Percentiles rank a stretch among this genome's conserved stretches.
phyloP scores from a whole-genome alignment of 2,329 filamentous ascomycete species.

The Rutstroemia sp. region DNA sequence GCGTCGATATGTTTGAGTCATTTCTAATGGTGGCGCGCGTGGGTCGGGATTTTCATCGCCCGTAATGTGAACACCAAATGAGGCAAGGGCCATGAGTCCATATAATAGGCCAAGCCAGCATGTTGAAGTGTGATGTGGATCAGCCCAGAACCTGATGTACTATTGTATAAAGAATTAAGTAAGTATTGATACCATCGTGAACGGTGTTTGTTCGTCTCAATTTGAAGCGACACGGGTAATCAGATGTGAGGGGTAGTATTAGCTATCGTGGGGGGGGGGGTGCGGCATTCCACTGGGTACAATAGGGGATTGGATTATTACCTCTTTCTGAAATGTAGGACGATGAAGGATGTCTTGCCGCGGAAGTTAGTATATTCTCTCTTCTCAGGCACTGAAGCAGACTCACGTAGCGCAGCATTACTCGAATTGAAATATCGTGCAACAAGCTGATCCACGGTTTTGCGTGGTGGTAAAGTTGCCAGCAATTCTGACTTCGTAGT shows the following conservation, averaged over 20 bases:
- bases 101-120: constrained; percentile 46
- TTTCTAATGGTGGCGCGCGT: constrained; percentile 38
- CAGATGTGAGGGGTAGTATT: too few relatives aligned
- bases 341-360: constrained; percentile 43
- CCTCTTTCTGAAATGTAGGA: constrained; percentile 42
- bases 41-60: constrained; percentile 39
- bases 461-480: constrained; percentile 39
- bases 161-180: constrained; percentile 17
- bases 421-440: constrained; percentile 47
- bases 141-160: constrained; percentile 44
- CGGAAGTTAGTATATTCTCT: not conserved
- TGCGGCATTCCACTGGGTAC: not conserved
- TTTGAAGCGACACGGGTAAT: too few relatives aligned
- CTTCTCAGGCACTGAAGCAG: too few relatives aligned
- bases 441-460: constrained; percentile 42
- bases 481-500: constrained; percentile 40
- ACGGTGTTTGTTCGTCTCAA: too few relatives aligned
- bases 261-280: not conserved
- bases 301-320: constrained; percentile 14
- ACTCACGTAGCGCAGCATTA: constrained; percentile 44
- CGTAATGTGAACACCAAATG: constrained; percentile 37
- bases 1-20: constrained; percentile 41
- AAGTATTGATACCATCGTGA: not conserved
- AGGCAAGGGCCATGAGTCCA: constrained; percentile 19
- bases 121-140: constrained; percentile 33